These are phyloP conservation scores for Tolypocladium cylindrosporum DNA, from an alignment of 2,329 filamentous ascomycete genomes.

Conservation along the genomic window DNA sequence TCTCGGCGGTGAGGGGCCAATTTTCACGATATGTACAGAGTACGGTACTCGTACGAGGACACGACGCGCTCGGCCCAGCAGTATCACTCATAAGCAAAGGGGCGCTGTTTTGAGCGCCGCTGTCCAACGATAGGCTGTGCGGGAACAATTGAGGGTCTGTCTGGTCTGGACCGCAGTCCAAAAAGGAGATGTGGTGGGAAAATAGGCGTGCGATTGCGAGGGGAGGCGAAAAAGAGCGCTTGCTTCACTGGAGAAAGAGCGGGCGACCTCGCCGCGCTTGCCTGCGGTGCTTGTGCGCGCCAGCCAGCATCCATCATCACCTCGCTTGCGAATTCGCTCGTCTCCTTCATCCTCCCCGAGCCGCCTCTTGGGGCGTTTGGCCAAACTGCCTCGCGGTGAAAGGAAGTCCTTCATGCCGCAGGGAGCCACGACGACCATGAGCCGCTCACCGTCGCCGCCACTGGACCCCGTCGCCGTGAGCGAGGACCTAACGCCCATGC, in stretches of 20 bases:
- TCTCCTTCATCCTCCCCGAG: background rate
- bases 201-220: background rate
- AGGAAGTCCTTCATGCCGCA: background rate
- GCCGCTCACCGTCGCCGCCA: slow-evolving; percentile 33
- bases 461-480: slow-evolving; percentile 41
- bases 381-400: background rate
- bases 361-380: background rate
- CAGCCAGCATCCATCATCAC: background rate
- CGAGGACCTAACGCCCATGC: slow-evolving; percentile 49
- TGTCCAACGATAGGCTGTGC: background rate
- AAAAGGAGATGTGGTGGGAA: background rate
- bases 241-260: background rate
- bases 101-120: background rate
- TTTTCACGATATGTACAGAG: background rate
- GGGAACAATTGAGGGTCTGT: background rate
- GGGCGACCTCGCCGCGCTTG: background rate
- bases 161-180: background rate
- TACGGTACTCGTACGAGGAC: background rate
- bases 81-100: background rate
- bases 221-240: background rate
- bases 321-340: background rate
- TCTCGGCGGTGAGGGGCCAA: too few relatives aligned
- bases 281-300: background rate
- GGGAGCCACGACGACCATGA: slow-evolving; percentile 7
- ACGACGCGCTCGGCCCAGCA: background rate